A percentile compares a stretch with the other conserved stretches of the same genome.
Conservation (phyloP, 768 basidiomycete genomes). For the Tylopilus rubrobrunneus region DNA sequence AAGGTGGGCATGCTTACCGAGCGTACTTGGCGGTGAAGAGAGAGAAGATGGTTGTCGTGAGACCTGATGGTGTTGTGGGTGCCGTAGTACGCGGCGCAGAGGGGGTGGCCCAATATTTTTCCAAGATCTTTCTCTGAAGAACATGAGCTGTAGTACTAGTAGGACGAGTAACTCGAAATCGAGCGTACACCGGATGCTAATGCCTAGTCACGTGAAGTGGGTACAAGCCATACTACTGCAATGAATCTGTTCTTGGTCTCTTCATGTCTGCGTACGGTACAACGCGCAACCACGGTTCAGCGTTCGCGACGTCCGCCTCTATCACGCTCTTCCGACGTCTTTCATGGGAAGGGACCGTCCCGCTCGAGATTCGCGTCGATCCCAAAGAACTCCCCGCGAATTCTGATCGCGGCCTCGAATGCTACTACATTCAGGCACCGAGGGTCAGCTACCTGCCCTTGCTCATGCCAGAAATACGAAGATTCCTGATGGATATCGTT, state of each 20-base stretch:
- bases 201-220: slow-evolving; percentile 11
- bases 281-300: slow-evolving; percentile 48
- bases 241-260: slow-evolving; percentile 2
- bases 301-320: slow-evolving; percentile 50
- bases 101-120: slow-evolving; percentile 18
- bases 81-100: slow-evolving; percentile 18
- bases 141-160: too few species aligned
- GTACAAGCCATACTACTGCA: background rate
- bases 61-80: slow-evolving; percentile 44
- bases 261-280: slow-evolving; percentile 53
- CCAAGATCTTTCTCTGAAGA: slow-evolving; percentile 6
- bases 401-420: slow-evolving; percentile 84
- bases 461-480: slow-evolving; percentile 81
- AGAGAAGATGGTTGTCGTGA: slow-evolving; percentile 32
- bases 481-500: slow-evolving; percentile 87
- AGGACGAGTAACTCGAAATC: background rate
- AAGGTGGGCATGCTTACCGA: slow-evolving; percentile 35
- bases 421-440: slow-evolving; percentile 87
- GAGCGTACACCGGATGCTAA: background rate
- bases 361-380: slow-evolving; percentile 85
- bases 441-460: slow-evolving; percentile 92
- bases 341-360: slow-evolving; percentile 88
- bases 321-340: slow-evolving; percentile 84
- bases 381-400: slow-evolving; percentile 87
- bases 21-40: slow-evolving; percentile 34